Conservation (phyloP, 129 eudicot genomes). For the Arctium minus region DNA sequence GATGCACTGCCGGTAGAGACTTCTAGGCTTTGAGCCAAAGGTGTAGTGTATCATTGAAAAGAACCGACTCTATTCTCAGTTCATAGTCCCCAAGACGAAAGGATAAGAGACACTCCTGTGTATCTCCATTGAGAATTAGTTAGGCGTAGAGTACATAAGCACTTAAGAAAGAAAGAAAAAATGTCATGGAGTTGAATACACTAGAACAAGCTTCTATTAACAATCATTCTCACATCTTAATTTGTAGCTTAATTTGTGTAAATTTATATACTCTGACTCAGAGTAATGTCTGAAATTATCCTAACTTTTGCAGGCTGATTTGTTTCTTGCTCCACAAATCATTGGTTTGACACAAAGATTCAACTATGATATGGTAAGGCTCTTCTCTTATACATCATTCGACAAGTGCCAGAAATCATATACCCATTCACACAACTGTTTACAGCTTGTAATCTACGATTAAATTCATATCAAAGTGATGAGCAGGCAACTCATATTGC, state of each 20-base stretch:
- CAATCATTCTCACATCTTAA: not conserved
- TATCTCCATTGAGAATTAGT: not conserved
- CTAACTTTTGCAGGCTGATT: slow-evolving; percentile 54
- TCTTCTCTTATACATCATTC: not conserved
- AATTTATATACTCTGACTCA: not conserved
- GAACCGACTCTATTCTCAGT: no score
- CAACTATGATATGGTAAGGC: slow-evolving; percentile 59
- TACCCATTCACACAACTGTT: no score
- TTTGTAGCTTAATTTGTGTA: not conserved
- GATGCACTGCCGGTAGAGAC: no score
- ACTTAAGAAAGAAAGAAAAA: no score
- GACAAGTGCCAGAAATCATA: not conserved
- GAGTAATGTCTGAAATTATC: not conserved
- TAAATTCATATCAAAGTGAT: no score
- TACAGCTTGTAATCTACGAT: no score
- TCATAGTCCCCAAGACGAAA: no score
- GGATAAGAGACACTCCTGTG: no score
- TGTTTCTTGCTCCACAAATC: slow-evolving; percentile 71
- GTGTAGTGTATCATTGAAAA: no score
- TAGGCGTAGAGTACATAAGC: not conserved
- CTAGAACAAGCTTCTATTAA: not conserved
- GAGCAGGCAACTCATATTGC: no score
- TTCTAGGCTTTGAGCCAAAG: not conserved
- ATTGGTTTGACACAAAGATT: slow-evolving; percentile 47
- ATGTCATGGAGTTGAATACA: not conserved